A percentile compares a stretch with the other conserved stretches of the same genome.
phyloP scores from a whole-genome alignment of 192 early-diverging fungal genomes.

The Entomortierella chlamydospora region DNA sequence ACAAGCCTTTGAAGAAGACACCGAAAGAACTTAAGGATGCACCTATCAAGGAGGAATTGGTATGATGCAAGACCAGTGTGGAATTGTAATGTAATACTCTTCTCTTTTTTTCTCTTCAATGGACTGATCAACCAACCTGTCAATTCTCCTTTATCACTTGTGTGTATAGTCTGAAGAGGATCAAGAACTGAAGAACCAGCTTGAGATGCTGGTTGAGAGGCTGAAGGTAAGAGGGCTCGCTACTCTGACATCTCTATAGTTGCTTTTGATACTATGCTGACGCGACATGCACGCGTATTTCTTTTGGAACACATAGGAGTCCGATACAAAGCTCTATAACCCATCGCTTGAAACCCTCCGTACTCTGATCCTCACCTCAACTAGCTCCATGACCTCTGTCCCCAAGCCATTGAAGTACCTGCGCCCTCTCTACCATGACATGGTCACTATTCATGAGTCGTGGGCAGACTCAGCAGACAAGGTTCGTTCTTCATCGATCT shows the following conservation, averaged over 20 bases:
- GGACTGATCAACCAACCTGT: not conserved
- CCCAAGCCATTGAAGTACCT: constrained; percentile 99
- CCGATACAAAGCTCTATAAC: constrained; percentile 79
- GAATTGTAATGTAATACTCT: not conserved
- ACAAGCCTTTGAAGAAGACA: constrained; percentile 56
- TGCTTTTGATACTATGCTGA: not conserved
- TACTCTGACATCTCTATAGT: not conserved
- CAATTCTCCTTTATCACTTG: not conserved
- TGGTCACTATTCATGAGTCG: constrained; percentile 74
- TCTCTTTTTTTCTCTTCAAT: not conserved
- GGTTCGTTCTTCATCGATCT: constrained; percentile 54
- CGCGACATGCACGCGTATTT: constrained; percentile 15
- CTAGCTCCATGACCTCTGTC: constrained; percentile 99
- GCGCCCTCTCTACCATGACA: constrained; percentile 82
- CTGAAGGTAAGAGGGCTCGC: constrained; percentile 72
- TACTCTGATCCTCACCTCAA: constrained; percentile 91
- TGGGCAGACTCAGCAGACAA: constrained; percentile 85
- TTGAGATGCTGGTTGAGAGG: constrained; percentile 95
- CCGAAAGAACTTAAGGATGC: constrained; percentile 56
- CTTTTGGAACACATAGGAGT: constrained; percentile 58
- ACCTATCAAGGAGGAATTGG: constrained; percentile 51
- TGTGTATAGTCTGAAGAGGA: constrained; percentile 93
- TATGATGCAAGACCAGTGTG: not conserved
- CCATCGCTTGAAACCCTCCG: constrained; percentile 90
- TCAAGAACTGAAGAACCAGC: constrained; percentile 89